Evolutionary conservation across 441 rosid species (phyloP).

Genomic region (Pelargonium exstipulatum): DNA sequence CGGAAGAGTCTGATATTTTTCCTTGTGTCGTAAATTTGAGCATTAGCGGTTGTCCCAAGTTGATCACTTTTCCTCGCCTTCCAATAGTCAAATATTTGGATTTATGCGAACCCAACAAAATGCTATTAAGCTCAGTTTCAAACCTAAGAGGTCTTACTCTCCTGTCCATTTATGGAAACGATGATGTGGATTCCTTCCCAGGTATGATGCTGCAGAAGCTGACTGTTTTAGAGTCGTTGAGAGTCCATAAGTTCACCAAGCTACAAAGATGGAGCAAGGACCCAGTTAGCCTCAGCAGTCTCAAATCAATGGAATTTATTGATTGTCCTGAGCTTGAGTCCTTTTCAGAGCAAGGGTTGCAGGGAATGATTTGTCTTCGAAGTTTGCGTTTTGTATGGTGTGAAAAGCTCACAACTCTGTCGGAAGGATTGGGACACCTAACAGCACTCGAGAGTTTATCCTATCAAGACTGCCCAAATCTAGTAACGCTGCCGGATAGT

Average conservation of each 20-base stretch:
- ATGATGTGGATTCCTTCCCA: neutral
- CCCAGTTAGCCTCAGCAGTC: neutral
- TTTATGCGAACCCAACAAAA: neutral
- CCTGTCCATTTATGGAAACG: neutral
- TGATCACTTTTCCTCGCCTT: neutral
- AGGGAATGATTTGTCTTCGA: neutral
- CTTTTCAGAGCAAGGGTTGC: neutral
- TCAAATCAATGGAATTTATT: neutral
- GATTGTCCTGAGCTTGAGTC: neutral
- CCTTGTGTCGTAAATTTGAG: neutral
- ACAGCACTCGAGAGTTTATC: neutral
- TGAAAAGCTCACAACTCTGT: neutral
- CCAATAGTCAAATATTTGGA: neutral
- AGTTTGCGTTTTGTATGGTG: neutral
- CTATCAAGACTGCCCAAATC: neutral
- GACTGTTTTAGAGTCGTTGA: neutral
- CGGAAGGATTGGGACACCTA: neutral
- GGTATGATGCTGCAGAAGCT: neutral
- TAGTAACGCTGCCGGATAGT: neutral
- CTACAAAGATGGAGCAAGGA: neutral
- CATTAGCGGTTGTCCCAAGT: neutral
- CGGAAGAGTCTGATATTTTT: neutral
- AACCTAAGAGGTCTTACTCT: neutral
- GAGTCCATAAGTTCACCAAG: neutral
- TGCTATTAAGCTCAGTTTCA: neutral